A percentile compares a stretch with the other conserved stretches of the same genome.
Evolutionary conservation across 2,329 filamentous ascomycete species (phyloP).

Genomic region (Zymoseptoria ardabiliae): DNA sequence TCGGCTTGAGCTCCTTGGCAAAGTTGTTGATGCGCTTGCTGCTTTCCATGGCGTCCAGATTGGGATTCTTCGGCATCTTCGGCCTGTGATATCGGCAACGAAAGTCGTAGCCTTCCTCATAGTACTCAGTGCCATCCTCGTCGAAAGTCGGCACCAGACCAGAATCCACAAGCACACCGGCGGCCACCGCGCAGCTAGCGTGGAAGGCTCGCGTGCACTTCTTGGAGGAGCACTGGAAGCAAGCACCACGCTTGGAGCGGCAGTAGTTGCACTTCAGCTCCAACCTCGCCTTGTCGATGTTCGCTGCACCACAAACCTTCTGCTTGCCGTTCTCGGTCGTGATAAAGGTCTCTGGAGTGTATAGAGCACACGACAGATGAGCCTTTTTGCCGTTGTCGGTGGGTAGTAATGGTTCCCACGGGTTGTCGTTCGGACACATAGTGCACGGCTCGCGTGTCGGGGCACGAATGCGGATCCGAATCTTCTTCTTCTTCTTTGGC

Average conservation of each 20-base stretch:
- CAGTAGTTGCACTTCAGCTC: slow-evolving; percentile 94
- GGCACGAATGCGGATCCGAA: slow-evolving; percentile 64
- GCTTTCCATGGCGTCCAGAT: slow-evolving; percentile 56
- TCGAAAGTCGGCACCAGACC: slow-evolving; percentile 79
- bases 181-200: slow-evolving; percentile 85
- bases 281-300: slow-evolving; percentile 76
- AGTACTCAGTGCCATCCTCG: slow-evolving; percentile 87
- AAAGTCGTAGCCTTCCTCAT: slow-evolving; percentile 84
- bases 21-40: slow-evolving; percentile 61
- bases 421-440: slow-evolving; percentile 84
- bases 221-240: slow-evolving; percentile 92
- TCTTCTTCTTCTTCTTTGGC: slow-evolving; percentile 64
- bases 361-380: slow-evolving; percentile 81
- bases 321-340: slow-evolving; percentile 62
- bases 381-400: slow-evolving; percentile 84
- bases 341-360: slow-evolving; percentile 87
- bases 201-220: slow-evolving; percentile 93
- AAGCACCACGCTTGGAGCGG: slow-evolving; percentile 87
- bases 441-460: slow-evolving; percentile 74
- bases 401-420: slow-evolving; percentile 70
- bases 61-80: slow-evolving; percentile 67
- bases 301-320: slow-evolving; percentile 67
- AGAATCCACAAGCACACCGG: slow-evolving; percentile 85
- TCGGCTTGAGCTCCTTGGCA: slow-evolving; percentile 59
- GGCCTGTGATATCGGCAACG: slow-evolving; percentile 89